Base-by-base conservation (phyloP, 352 stramenopile species). In the Globisporangium perplexum region DNA sequence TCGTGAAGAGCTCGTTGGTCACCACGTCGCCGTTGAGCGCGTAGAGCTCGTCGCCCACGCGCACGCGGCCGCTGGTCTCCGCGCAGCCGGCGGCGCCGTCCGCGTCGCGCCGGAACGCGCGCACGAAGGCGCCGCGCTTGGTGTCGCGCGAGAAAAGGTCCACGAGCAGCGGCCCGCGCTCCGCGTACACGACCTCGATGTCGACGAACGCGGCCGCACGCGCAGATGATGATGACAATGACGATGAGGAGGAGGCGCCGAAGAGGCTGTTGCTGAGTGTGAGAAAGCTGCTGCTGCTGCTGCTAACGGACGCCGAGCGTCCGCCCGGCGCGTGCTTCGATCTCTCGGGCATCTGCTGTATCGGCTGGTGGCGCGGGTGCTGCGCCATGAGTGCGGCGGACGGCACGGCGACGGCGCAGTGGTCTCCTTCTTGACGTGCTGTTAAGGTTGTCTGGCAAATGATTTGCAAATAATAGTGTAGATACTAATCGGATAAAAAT, bases 91-190 rank as follows among this genome's bases (percentile, higher is more conserved):
- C 76, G 0, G 57, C 45, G 4, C 76, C 76, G n/a, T 86, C 74
- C 0, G 70, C 46, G 63, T 71, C 77, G n/a, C 73, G 64, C 15
- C 83, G 68, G 65, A 93, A 93, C 14, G 72, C 66, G 54, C 88
- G 90, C 28, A 93, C 78, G 31, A 73, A 79, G 47, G 83, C 83
- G 11, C 83, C 83, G 23, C 66, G 77, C 7, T 76, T 76, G n/a
- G 89, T 74, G 0, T 73, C 62, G 41, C 78, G 69, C 4, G 83
- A 93, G 65, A 83, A 88, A 53, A 93, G 66, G 57, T 93, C 83
- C 42, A 93, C 66, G 49, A 73, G 88, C 23, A 93, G 52, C 5
- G 83, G 76, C 0, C 72, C 80, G 0, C 68, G 60, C 0, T 69
- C 68, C 10, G 53, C 42, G 53, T 91, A 91, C 23, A 79, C 50